These are phyloP conservation scores for Calonectria hawksworthii DNA, from an alignment of 2,329 filamentous ascomycete genomes.

Conservation along the genomic window DNA sequence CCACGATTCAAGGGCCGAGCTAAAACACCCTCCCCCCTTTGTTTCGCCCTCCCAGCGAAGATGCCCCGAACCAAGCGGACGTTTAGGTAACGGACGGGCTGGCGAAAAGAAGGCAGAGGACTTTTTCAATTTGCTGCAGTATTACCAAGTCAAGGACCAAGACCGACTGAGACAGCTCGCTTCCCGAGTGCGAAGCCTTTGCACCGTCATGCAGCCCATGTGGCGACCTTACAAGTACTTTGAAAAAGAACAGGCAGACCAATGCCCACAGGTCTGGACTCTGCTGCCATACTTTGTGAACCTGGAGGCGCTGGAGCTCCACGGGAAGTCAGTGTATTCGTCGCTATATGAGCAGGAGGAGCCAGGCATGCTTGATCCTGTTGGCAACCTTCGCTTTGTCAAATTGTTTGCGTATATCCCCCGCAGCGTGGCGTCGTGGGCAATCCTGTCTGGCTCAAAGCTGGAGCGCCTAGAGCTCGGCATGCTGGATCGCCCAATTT, in stretches of 20 bases:
- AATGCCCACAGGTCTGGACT: conserved; percentile 28
- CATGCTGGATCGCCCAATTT: conserved; percentile 31
- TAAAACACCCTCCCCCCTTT: conserved; percentile 13
- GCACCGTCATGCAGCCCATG: neutral
- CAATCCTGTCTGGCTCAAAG: neutral
- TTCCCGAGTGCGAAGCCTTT: conserved; percentile 7
- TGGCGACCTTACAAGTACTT: neutral
- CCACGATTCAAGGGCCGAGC: conserved; percentile 17
- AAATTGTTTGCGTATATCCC: conserved; percentile 33
- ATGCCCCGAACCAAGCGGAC: neutral
- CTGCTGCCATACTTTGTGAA: conserved; percentile 29
- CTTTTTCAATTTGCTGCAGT: conserved; percentile 21
- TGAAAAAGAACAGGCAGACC: neutral
- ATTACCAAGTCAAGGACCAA: neutral
- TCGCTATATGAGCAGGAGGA: neutral
- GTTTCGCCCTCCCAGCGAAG: neutral
- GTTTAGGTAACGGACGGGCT: too few relatives aligned
- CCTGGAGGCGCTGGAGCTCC: conserved; percentile 27
- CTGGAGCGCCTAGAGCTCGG: conserved; percentile 32
- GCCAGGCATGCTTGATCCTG: neutral
- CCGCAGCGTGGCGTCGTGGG: conserved; percentile 22
- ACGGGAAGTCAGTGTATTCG: neutral
- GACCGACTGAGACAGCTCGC: neutral
- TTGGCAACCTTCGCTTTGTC: conserved; percentile 17
- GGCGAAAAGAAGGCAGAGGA: neutral